phyloP scores from a whole-genome alignment of 148 eudicot species.

The Spergularia marina region DNA sequence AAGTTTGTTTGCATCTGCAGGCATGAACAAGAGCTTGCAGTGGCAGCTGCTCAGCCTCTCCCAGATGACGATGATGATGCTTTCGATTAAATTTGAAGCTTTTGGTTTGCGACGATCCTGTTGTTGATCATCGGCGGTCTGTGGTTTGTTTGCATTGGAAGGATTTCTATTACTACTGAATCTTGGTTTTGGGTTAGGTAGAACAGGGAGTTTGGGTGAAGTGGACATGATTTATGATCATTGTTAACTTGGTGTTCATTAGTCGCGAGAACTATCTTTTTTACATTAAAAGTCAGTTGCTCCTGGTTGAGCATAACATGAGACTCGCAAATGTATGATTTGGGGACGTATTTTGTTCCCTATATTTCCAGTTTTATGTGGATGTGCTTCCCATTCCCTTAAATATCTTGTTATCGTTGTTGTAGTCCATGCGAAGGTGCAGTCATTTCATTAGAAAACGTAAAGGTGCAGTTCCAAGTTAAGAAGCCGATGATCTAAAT shows the following conservation, averaged over 20 bases:
- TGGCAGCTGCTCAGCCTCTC: constrained; percentile 42
- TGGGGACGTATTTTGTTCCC: no score
- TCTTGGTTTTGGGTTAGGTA: neutral
- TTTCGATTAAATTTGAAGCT: constrained; percentile 24
- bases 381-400: neutral
- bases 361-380: neutral
- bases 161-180: neutral
- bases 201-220: constrained; percentile 1
- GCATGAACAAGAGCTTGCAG: constrained; percentile 42
- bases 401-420: neutral
- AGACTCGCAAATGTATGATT: neutral
- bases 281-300: neutral
- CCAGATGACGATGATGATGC: constrained; percentile 44
- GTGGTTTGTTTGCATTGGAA: neutral
- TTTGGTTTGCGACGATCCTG: neutral
- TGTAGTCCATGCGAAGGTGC: no score
- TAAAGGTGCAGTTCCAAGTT: no score
- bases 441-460: no score
- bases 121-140: neutral
- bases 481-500: no score
- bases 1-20: neutral
- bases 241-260: neutral
- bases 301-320: neutral
- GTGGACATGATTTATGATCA: neutral
- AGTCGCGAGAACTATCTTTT: neutral